Base-by-base conservation (phyloP, 2,329 filamentous ascomycete genomes). In the Scedosporium dehoogii region DNA sequence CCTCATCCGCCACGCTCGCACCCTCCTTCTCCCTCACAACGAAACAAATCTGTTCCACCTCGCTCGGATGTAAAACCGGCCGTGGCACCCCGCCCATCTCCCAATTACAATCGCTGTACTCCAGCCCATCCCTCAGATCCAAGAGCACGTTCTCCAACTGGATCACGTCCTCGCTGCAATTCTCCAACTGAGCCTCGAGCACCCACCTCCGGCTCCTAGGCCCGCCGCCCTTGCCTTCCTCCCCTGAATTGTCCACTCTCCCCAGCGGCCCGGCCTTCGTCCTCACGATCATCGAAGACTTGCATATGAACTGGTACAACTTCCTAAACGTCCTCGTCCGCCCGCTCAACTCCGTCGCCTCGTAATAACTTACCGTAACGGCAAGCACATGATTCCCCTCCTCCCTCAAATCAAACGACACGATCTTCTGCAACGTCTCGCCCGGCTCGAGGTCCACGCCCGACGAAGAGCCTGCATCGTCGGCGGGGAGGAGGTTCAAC, bases 221-320 rank as follows among this genome's bases (percentile, higher is more conserved):
- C 12, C 51, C 51, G 3, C 27, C 33, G 41, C 29, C 23, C 23
- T 56, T 27, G 51, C 51, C 23, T 51, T 51, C n/a, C 46, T 23
- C 46, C 16, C 59, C 63, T 74, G 73, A 53, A 18, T 75, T 68
- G 53, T 74, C 68, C 44, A 72, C 69, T 21, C 14, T 53, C 46
- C 60, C 51, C 62, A 91, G 71, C 60, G 86, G 81, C 3, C 89
- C 90, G 3, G 91, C 85, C 73, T 97, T 99, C 0, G 93, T 97
- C 66, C 93, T 82, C 64, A 99, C 93, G 66, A 92, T 91, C 67
- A 99, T 79, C 64, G 92, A 89, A 46, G 91, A 86, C 77, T 96
- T 93, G 71, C 92, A 94, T 62, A 96, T 87, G 71, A 99, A 99
- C 73, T 97, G 94, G 74, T 97, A 99, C 64, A 99, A 78, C 76